Evolutionary conservation across 495 filamentous ascomycete genomes (phyloP).

Genomic region (Aspergillus ostianus): DNA sequence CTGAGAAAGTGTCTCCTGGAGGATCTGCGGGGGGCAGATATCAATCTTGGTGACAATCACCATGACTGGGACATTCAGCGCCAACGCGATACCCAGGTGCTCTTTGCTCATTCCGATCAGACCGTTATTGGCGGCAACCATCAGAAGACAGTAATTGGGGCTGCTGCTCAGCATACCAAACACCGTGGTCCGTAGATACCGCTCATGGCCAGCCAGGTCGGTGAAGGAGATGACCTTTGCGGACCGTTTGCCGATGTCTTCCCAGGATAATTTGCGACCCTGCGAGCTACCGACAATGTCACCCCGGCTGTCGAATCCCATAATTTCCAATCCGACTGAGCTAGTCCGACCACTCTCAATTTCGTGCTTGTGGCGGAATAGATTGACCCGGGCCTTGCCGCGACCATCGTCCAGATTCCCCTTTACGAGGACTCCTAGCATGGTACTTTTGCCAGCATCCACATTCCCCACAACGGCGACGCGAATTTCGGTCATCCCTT

Average conservation of each 20-base stretch:
- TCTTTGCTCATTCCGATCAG: conserved; percentile 98
- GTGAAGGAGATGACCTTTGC: conserved; percentile 96
- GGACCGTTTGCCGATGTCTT: conserved; percentile 93
- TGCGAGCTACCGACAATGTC: conserved; percentile 80
- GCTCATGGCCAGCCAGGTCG: conserved; percentile 92
- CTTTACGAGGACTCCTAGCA: conserved; percentile 95
- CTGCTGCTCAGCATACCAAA: conserved; percentile 93
- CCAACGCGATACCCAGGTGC: conserved; percentile 92
- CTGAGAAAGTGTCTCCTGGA: conserved; percentile 91
- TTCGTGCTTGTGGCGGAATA: conserved; percentile 97
- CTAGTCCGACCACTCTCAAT: conserved; percentile 92
- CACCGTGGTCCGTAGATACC: conserved; percentile 93
- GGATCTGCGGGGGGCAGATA: conserved; percentile 94
- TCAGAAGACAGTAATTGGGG: conserved; percentile 95
- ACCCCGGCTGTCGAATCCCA: conserved; percentile 91
- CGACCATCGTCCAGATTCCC: conserved; percentile 92
- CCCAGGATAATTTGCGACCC: conserved; percentile 90
- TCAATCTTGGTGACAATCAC: conserved; percentile 99
- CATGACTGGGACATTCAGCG: conserved; percentile 96
- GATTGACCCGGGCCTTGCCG: conserved; percentile 90
- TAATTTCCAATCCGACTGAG: conserved; percentile 97
- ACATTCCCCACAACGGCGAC: conserved; percentile 98
- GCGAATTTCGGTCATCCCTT: conserved; percentile 91
- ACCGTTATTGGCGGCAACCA: conserved; percentile 98
- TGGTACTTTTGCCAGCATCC: conserved; percentile 95